Conservation (phyloP, 495 filamentous ascomycete species). For the Staphylotrichum longicolle region DNA sequence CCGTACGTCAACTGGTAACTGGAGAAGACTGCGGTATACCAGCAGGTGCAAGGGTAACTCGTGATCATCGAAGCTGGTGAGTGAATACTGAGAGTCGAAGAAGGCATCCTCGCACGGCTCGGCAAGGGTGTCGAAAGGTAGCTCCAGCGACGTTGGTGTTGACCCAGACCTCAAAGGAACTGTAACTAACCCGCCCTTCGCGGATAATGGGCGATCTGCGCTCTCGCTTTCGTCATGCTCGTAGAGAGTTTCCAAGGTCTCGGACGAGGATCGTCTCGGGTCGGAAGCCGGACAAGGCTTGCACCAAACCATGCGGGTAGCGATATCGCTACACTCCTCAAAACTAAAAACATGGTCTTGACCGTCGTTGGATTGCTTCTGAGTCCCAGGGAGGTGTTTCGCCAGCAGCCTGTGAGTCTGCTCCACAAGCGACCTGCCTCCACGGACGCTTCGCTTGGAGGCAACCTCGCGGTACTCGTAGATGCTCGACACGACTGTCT, state of each 20-base stretch:
- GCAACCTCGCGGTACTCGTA: constrained; percentile 85
- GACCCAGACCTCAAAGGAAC: constrained; percentile 51
- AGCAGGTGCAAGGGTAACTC: constrained; percentile 72
- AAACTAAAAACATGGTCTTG: constrained; percentile 51
- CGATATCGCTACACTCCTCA: constrained; percentile 75
- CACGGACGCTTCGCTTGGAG: constrained; percentile 65
- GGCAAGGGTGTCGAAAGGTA: constrained; percentile 67
- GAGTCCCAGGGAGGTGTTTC: constrained; percentile 30
- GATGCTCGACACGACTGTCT: constrained; percentile 75
- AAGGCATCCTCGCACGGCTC: constrained; percentile 74
- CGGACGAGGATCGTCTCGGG: constrained; percentile 19
- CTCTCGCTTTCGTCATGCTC: constrained; percentile 48
- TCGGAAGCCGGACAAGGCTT: constrained; percentile 34
- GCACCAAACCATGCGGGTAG: constrained; percentile 75
- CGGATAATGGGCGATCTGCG: not conserved
- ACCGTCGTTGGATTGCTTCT: constrained; percentile 18
- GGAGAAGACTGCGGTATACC: constrained; percentile 70
- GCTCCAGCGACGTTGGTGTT: constrained; percentile 50
- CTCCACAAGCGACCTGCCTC: constrained; percentile 64
- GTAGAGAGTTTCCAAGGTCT: constrained; percentile 46
- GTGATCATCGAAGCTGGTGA: constrained; percentile 70
- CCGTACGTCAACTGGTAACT: constrained; percentile 76
- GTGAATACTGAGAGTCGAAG: constrained; percentile 54
- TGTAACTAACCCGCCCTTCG: constrained; percentile 9
- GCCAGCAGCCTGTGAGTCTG: constrained; percentile 66